Conservation (phyloP, 2,329 filamentous ascomycete genomes). For the Metarhizium brunneum region DNA sequence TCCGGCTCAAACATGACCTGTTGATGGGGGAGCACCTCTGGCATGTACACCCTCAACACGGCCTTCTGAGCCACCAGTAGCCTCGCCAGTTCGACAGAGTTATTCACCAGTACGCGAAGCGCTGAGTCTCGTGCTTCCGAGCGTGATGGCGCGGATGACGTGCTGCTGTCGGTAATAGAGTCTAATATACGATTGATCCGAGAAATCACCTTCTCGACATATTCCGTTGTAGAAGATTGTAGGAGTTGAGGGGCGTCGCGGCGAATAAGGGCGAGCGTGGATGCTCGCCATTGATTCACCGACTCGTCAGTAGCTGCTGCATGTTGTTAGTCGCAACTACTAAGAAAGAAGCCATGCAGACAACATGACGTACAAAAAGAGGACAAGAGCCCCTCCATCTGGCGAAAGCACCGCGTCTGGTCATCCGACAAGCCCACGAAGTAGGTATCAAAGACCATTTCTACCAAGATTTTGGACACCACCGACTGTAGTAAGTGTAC, state of each 20-base stretch:
- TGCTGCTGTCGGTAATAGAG: constrained; percentile 27
- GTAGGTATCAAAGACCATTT: constrained; percentile 52
- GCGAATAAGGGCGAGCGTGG: constrained; percentile 50
- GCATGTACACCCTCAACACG: constrained; percentile 46
- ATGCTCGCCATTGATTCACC: constrained; percentile 57
- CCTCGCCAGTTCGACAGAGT: constrained; percentile 46
- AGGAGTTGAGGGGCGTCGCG: constrained; percentile 41
- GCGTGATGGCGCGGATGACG: constrained; percentile 16
- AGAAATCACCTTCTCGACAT: constrained; percentile 33
- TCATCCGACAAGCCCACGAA: constrained; percentile 52
- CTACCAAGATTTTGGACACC: constrained; percentile 49
- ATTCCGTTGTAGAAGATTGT: constrained; percentile 37
- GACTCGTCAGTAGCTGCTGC: constrained; percentile 36
- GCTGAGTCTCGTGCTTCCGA: constrained; percentile 40
- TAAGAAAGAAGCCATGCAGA: neutral
- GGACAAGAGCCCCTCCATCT: constrained; percentile 36
- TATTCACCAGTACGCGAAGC: constrained; percentile 42
- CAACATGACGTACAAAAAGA: constrained; percentile 26
- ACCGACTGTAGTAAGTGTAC: constrained; percentile 54
- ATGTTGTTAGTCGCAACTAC: neutral
- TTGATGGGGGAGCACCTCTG: constrained; percentile 42
- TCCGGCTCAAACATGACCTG: constrained; percentile 44
- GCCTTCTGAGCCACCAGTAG: constrained; percentile 50
- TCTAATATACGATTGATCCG: constrained; percentile 41
- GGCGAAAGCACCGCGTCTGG: constrained; percentile 39